A percentile compares a stretch with the other conserved stretches of the same genome.
Evolutionary conservation across 108 stramenopile genomes (phyloP).

Genomic region (Hondaea fermentalgiana): DNA sequence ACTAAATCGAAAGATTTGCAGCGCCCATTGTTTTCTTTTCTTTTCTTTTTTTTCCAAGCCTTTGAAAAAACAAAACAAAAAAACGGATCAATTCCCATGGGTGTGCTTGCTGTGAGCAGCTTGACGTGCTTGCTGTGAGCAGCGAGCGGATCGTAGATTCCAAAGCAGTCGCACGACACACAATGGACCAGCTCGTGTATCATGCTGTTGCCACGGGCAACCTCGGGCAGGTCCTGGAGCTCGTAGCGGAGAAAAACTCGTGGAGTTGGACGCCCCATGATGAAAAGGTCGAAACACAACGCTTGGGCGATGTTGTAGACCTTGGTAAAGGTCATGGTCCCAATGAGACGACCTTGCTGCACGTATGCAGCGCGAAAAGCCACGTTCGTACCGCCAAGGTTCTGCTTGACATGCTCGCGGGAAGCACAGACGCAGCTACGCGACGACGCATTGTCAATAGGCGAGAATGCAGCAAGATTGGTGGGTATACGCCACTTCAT

Average conservation of each 20-base stretch:
- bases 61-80: too few species aligned
- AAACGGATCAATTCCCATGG: too few species aligned
- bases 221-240: not conserved
- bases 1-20: too few species aligned
- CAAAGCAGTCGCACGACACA: not conserved
- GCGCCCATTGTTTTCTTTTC: too few species aligned
- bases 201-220: not conserved
- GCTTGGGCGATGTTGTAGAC: not conserved
- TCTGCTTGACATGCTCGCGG: not conserved
- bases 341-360: not conserved
- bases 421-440: not conserved
- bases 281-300: not conserved
- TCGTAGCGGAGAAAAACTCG: not conserved
- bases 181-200: not conserved
- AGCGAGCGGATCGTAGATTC: too few species aligned
- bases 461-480: not conserved
- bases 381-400: not conserved
- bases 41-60: too few species aligned
- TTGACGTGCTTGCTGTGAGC: too few species aligned
- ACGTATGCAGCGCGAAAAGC: not conserved
- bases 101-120: too few species aligned
- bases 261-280: not conserved
- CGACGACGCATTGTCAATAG: not conserved
- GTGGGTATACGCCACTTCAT: not conserved
- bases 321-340: not conserved